Conservation (phyloP, 2,329 filamentous ascomycete genomes). For the Xylariaceae sp. region DNA sequence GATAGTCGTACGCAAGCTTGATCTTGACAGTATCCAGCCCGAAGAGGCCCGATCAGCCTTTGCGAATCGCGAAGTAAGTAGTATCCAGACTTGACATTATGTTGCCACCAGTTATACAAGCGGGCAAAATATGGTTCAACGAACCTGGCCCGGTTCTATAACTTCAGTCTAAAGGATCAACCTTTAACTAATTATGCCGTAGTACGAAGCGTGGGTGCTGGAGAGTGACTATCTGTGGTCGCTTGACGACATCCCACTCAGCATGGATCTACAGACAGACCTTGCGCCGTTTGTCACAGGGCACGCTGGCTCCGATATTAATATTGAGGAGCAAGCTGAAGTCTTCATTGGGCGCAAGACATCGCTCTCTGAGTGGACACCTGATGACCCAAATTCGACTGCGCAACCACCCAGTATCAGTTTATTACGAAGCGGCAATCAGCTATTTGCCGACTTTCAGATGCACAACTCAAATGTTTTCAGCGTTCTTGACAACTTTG, state of each 20-base stretch:
- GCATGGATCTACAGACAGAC: constrained; percentile 38
- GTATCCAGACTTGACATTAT: too few species aligned
- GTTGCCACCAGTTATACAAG: too few species aligned
- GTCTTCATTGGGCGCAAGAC: constrained; percentile 39
- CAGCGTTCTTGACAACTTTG: constrained; percentile 38
- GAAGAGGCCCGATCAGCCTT: constrained; percentile 1
- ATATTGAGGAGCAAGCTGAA: constrained; percentile 35
- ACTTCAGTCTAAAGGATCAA: too few species aligned
- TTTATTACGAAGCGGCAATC: constrained; percentile 3
- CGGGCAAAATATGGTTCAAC: too few species aligned
- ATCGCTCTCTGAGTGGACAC: neutral
- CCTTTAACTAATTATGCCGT: too few species aligned
- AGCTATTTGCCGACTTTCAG: constrained; percentile 39
- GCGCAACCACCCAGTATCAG: constrained; percentile 32
- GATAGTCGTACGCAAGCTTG: neutral
- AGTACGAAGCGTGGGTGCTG: constrained; percentile 36
- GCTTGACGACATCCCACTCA: constrained; percentile 31
- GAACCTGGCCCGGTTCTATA: too few species aligned
- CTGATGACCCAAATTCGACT: constrained; percentile 19
- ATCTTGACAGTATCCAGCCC: neutral
- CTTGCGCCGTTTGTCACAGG: constrained; percentile 37
- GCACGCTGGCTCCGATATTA: neutral
- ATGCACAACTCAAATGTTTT: constrained; percentile 41
- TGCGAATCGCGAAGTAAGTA: neutral
- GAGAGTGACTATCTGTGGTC: constrained; percentile 37